phyloP scores from a whole-genome alignment of 345 rosid genomes.

The Sonneratia alba region DNA sequence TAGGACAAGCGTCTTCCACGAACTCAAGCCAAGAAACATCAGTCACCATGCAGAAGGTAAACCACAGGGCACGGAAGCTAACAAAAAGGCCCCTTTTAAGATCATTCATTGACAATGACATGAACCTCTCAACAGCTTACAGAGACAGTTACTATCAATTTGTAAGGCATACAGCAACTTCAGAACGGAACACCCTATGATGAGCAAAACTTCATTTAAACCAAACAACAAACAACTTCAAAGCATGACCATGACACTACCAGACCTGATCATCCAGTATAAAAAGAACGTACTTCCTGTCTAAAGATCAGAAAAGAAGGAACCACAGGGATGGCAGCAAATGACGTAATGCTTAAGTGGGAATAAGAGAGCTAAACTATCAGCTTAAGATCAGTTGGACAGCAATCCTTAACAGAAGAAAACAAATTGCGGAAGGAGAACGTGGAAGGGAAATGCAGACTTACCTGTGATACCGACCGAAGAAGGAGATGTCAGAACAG shows the following conservation, averaged over 20 bases:
- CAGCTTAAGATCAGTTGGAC: background rate
- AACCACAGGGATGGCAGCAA: background rate
- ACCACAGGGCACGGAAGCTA: background rate
- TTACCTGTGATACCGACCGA: background rate
- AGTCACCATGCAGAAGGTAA: background rate
- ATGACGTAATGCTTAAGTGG: background rate
- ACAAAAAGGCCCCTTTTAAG: background rate
- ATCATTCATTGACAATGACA: background rate
- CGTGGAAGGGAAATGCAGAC: background rate
- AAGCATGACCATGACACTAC: background rate
- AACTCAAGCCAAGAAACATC: background rate
- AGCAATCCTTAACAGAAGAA: background rate
- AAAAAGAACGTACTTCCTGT: background rate
- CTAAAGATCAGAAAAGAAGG: background rate
- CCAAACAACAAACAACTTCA: conserved; percentile 23
- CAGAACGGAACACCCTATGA: background rate
- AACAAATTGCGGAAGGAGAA: background rate
- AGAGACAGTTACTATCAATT: background rate
- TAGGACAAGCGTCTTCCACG: background rate
- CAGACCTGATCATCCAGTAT: background rate
- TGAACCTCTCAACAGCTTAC: background rate
- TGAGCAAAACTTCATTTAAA: background rate
- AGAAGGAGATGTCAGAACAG: background rate
- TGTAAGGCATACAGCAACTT: background rate
- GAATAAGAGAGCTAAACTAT: background rate